Base-by-base conservation (phyloP, 176 grass and related monocot species). In the Olyra latifolia region DNA sequence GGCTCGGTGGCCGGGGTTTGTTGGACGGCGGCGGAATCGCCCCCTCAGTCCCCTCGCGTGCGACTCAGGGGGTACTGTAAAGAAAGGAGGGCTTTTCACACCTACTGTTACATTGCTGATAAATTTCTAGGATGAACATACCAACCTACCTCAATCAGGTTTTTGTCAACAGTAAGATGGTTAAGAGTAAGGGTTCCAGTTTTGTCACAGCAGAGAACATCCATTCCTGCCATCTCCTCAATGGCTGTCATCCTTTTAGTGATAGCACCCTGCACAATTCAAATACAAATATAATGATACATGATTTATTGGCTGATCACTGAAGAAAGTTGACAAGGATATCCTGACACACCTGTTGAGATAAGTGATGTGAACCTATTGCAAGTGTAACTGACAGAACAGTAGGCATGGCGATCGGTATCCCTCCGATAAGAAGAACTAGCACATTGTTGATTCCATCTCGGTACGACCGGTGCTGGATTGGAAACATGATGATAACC, bases 121-220 rank as follows among this genome's bases (percentile, higher is more conserved):
- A 10, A 19, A 75, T 49, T 64, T 69, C 20, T 4, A 71, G 19
- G 22, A 81, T 22, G 2, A 75, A 78, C 15, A 7, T 13, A 64
- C 27, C 14, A 23, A 15, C 40, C 47, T 80, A 87, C 93, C 79
- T 93, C 94, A 48, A 93, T 81, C 20, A 97, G 84, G 74, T 85
- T 91, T 56, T 62, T 86, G 62, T 97, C 94, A 35, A 97, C 91
- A 23, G 94, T 97, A 64, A 97, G 94, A 27, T 80, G 84, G 74
- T 97, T 97, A 28, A 97, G 64, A 54, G 94, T 97, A 23, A 97
- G 81, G 38, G 94, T 97, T 49, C 94, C 94, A 23, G 89, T 97
- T 91, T 97, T 97, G 48, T 97, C 94, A 81, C 89, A 86, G 78
- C 94, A 97, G 10, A 93, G 84, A 30, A 97, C 94, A 93, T 97